A percentile compares a stretch with the other conserved stretches of the same genome.
These are phyloP conservation scores for Ambrosia artemisiifolia DNA, from an alignment of 129 eudicot species.

Conservation along the genomic window DNA sequence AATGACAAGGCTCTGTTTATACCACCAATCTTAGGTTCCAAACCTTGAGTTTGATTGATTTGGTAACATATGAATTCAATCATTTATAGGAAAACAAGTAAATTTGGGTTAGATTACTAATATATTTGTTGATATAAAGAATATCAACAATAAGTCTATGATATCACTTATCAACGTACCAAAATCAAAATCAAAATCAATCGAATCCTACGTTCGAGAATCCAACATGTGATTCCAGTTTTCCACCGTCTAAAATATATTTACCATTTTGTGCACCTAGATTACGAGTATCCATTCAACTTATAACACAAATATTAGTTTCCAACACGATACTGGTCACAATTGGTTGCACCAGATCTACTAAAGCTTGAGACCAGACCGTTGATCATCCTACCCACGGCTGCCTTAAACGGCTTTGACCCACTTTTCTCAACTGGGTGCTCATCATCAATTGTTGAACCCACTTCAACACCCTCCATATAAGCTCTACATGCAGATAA, in stretches of 20 bases:
- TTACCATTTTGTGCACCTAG: slow-evolving; percentile 4
- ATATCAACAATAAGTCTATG: not conserved
- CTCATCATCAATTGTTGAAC: slow-evolving; percentile 32
- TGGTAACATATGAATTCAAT: too few relatives aligned
- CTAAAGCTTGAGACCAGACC: slow-evolving; percentile 39
- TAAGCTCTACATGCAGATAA: slow-evolving; percentile 64
- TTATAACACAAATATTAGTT: slow-evolving; percentile 11
- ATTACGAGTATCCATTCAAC: not conserved
- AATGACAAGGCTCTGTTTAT: too few relatives aligned
- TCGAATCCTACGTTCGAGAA: not conserved
- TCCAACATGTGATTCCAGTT: not conserved
- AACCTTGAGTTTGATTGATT: too few relatives aligned
- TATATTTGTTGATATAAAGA: not conserved
- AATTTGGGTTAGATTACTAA: too few relatives aligned
- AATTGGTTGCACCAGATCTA: slow-evolving; percentile 49
- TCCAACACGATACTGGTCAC: slow-evolving; percentile 47
- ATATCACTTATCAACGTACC: not conserved
- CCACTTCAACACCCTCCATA: slow-evolving; percentile 70
- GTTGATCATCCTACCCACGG: slow-evolving; percentile 39
- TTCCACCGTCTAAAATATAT: not conserved
- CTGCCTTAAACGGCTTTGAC: slow-evolving; percentile 35
- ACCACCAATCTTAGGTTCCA: too few relatives aligned
- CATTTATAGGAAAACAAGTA: too few relatives aligned
- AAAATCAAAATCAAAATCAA: slow-evolving; percentile 3
- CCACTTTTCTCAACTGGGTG: slow-evolving; percentile 22